Conservation (phyloP, 176 grass and related monocot species). For the Rhynchospora pubera region DNA sequence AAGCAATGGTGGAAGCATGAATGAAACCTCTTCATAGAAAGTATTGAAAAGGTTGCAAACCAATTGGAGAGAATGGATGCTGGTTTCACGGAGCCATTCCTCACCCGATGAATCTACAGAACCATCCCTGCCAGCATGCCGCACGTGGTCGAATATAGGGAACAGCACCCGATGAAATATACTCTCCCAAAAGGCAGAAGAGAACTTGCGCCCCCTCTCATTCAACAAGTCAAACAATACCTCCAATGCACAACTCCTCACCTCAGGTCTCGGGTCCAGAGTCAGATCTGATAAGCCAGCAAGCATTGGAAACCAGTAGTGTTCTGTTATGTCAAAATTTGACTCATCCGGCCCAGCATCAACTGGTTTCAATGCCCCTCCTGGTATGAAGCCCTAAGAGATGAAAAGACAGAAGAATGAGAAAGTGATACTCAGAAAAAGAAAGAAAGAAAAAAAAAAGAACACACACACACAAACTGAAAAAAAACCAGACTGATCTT, state of each 20-base stretch:
- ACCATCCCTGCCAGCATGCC: slow-evolving; percentile 89
- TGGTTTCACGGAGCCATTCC: slow-evolving; percentile 97
- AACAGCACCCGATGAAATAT: slow-evolving; percentile 97
- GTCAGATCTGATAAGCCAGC: slow-evolving; percentile 98
- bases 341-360: slow-evolving; percentile 47
- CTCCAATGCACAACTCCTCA: slow-evolving; percentile 93
- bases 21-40: slow-evolving; percentile 98
- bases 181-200: slow-evolving; percentile 96
- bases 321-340: slow-evolving; percentile 87
- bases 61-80: slow-evolving; percentile 96
- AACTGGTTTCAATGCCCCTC: slow-evolving; percentile 77
- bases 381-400: slow-evolving; percentile 80
- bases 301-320: slow-evolving; percentile 99
- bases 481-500: not conserved
- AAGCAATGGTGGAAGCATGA: slow-evolving; percentile 97
- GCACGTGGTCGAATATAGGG: slow-evolving; percentile 98
- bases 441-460: not conserved
- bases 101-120: slow-evolving; percentile 53
- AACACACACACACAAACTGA: no score
- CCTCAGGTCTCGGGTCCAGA: slow-evolving; percentile 86
- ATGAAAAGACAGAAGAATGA: slow-evolving; percentile 21
- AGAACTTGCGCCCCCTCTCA: slow-evolving; percentile 98
- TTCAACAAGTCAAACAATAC: slow-evolving; percentile 98
- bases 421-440: not conserved
- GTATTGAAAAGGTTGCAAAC: slow-evolving; percentile 99